Conservation (phyloP, 768 basidiomycete species). For the Lactarius indigo region DNA sequence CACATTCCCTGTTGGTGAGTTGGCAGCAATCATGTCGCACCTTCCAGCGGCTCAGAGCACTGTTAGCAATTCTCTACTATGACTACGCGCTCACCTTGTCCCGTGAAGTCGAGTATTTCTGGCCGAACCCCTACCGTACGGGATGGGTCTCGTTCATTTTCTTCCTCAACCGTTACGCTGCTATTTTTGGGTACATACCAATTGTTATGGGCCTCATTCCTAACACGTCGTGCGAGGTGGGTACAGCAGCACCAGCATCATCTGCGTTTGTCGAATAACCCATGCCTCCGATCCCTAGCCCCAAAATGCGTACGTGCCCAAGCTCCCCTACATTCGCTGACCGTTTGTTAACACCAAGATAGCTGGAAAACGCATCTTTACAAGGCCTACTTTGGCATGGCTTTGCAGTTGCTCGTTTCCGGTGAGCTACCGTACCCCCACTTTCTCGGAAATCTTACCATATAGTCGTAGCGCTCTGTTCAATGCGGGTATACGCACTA, state of each 20-base stretch:
- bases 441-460: background rate
- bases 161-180: slow-evolving; percentile 26
- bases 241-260: background rate
- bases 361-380: background rate
- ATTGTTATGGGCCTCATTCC: background rate
- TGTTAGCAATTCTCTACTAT: slow-evolving; percentile 25
- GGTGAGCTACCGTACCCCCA: background rate
- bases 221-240: background rate
- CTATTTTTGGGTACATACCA: slow-evolving; percentile 23
- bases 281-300: background rate
- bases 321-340: background rate
- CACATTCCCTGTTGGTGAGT: slow-evolving; percentile 2
- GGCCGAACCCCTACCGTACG: slow-evolving; percentile 4
- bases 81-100: slow-evolving; percentile 27
- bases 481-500: slow-evolving; percentile 5
- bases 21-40: too few relatives aligned
- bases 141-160: slow-evolving; percentile 17
- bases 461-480: background rate
- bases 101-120: slow-evolving; percentile 25
- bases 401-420: background rate
- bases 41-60: background rate
- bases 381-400: background rate
- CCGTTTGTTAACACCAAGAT: background rate
- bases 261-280: background rate
- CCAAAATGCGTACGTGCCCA: background rate